phyloP scores from a whole-genome alignment of 2,329 filamentous ascomycete species.

The Furcasterigmium furcatum region DNA sequence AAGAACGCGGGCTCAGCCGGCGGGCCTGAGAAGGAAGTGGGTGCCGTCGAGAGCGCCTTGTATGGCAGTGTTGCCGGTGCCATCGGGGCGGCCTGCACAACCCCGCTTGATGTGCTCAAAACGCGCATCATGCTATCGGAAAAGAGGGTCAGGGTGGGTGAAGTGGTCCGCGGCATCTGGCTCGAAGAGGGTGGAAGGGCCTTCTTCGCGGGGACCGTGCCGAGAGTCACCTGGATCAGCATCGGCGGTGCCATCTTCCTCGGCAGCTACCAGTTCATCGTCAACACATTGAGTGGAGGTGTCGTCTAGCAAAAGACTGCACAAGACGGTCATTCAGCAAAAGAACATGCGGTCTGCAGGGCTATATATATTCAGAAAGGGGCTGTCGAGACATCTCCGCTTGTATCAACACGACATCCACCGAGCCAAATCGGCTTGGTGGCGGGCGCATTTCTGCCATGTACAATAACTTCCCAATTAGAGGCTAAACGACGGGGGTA shows the following conservation, averaged over 20 bases:
- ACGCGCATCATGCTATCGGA: conserved; percentile 90
- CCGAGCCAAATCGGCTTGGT: not conserved
- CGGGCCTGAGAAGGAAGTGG: conserved; percentile 42
- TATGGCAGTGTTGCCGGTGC: conserved; percentile 84
- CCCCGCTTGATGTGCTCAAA: conserved; percentile 93
- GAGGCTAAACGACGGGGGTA: not conserved
- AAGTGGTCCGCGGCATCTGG: conserved; percentile 63
- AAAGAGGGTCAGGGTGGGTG: conserved; percentile 56
- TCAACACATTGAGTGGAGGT: conserved; percentile 62
- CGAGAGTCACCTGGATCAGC: conserved; percentile 91
- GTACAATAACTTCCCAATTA: not conserved
- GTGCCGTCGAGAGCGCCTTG: conserved; percentile 74
- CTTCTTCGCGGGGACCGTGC: conserved; percentile 75
- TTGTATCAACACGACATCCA: not conserved
- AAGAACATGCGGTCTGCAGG: no score
- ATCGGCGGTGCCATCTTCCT: conserved; percentile 92
- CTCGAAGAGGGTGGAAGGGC: conserved; percentile 60
- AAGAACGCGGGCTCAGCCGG: conserved; percentile 7
- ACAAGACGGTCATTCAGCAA: no score
- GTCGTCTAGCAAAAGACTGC: no score
- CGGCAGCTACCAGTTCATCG: conserved; percentile 87
- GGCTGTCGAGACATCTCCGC: not conserved
- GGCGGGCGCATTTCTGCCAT: not conserved
- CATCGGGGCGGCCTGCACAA: conserved; percentile 83
- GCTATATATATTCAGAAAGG: not conserved